phyloP scores from a whole-genome alignment of 2,329 filamentous ascomycete species.

The Apiospora marii region DNA sequence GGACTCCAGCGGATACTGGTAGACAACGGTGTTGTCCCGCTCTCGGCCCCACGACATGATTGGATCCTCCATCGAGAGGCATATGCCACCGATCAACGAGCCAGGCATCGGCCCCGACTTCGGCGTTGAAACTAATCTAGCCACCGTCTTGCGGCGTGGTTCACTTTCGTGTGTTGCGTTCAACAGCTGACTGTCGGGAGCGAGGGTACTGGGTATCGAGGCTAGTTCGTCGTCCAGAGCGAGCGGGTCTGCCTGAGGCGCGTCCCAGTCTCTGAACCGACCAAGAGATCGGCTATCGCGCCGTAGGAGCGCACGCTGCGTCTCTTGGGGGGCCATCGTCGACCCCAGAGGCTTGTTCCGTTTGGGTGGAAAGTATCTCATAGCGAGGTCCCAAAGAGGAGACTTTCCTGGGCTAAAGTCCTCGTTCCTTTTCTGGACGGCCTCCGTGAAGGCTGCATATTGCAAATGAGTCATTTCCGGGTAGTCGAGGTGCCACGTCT shows the following conservation, averaged over 20 bases:
- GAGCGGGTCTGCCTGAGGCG: slow-evolving; percentile 35
- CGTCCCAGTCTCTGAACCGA: slow-evolving; percentile 40
- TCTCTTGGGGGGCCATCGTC: slow-evolving; percentile 28
- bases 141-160: slow-evolving; percentile 21
- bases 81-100: slow-evolving; percentile 59
- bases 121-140: slow-evolving; percentile 24
- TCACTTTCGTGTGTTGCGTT: slow-evolving; percentile 45
- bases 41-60: slow-evolving; percentile 82
- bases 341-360: slow-evolving; percentile 32
- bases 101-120: not conserved
- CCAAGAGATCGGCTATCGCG: slow-evolving; percentile 36
- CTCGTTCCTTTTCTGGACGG: slow-evolving; percentile 58
- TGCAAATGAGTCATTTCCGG: slow-evolving; percentile 70
- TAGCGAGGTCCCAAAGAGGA: slow-evolving; percentile 62
- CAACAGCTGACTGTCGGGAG: slow-evolving; percentile 46
- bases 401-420: slow-evolving; percentile 61
- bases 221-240: slow-evolving; percentile 36
- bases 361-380: slow-evolving; percentile 64
- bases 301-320: slow-evolving; percentile 29
- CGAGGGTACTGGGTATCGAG: slow-evolving; percentile 47
- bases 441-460: slow-evolving; percentile 61
- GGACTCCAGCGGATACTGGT: slow-evolving; percentile 67
- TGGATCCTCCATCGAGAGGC: slow-evolving; percentile 70
- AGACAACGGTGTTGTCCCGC: slow-evolving; percentile 71
- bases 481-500: slow-evolving; percentile 68